These are phyloP conservation scores for Cylindrotheca fusiformis DNA, from an alignment of 108 stramenopile species.

Conservation along the genomic window DNA sequence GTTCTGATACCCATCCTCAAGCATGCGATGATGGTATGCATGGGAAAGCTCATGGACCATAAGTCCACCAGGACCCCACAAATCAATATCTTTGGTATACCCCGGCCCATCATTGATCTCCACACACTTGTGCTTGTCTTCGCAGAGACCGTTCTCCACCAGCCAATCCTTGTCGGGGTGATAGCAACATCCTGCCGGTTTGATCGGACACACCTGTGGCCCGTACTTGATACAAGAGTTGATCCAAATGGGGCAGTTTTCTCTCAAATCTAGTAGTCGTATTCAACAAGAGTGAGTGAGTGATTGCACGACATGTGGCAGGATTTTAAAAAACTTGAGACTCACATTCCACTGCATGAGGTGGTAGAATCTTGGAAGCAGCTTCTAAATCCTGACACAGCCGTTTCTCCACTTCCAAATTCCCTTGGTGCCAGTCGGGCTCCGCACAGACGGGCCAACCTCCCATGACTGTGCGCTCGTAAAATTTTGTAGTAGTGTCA, in stretches of 20 bases:
- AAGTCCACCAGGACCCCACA: constrained; percentile 82
- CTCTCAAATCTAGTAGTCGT: constrained; percentile 20
- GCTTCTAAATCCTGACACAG: constrained; percentile 52
- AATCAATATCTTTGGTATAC: constrained; percentile 58
- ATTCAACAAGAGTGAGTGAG: background rate
- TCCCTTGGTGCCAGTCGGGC: constrained; percentile 24
- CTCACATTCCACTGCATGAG: constrained; percentile 30
- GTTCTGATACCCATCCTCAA: constrained; percentile 74
- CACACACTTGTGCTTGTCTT: constrained; percentile 60
- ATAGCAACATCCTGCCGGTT: constrained; percentile 57
- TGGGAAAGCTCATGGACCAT: constrained; percentile 83
- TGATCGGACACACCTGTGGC: constrained; percentile 58
- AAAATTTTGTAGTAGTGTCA: constrained; percentile 59
- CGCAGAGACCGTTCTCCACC: constrained; percentile 49
- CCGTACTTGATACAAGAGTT: constrained; percentile 64
- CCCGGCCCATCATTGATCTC: constrained; percentile 59
- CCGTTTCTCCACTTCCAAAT: constrained; percentile 21
- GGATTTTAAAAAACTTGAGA: background rate
- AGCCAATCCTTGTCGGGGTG: constrained; percentile 69
- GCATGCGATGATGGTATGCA: constrained; percentile 74
- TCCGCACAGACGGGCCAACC: constrained; percentile 63
- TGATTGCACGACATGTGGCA: background rate
- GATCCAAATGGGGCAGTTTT: constrained; percentile 65
- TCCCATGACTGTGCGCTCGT: constrained; percentile 46
- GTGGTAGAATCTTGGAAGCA: constrained; percentile 46